Conservation (phyloP, 2,329 filamentous ascomycete genomes). For the Zasmidium citrigriseum region DNA sequence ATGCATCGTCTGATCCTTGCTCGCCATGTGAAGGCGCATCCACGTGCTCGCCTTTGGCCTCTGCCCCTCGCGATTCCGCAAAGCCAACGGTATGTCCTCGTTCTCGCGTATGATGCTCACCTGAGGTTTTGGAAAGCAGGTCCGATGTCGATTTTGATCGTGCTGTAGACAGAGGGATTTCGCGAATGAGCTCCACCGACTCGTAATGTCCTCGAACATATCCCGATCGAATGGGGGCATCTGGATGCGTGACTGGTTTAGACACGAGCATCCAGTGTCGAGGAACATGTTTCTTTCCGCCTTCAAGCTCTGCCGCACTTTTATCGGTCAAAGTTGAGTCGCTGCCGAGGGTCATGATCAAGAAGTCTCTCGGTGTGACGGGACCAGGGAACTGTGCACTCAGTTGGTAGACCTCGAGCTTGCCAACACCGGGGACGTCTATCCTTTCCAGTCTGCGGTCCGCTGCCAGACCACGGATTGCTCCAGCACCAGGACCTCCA, state of each 20-base stretch:
- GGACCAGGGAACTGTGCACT: slow-evolving; percentile 90
- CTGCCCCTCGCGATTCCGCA: slow-evolving; percentile 40
- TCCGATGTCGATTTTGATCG: slow-evolving; percentile 37
- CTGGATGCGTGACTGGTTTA: slow-evolving; percentile 76
- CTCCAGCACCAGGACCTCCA: slow-evolving; percentile 69
- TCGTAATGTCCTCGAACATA: slow-evolving; percentile 87
- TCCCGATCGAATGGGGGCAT: slow-evolving; percentile 68
- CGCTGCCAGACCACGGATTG: slow-evolving; percentile 81
- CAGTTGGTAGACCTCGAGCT: slow-evolving; percentile 76
- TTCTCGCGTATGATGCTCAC: slow-evolving; percentile 16
- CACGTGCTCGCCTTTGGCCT: slow-evolving; percentile 39
- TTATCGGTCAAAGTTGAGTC: slow-evolving; percentile 52
- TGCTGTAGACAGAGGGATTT: slow-evolving; percentile 62
- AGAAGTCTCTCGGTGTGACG: slow-evolving; percentile 83
- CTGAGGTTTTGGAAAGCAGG: slow-evolving; percentile 20
- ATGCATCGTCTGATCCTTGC: slow-evolving; percentile 12
- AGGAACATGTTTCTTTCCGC: slow-evolving; percentile 45
- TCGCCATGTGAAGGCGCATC: slow-evolving; percentile 26
- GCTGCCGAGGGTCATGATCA: slow-evolving; percentile 74
- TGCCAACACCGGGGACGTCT: slow-evolving; percentile 60
- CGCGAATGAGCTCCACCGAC: slow-evolving; percentile 86
- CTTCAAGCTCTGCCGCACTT: slow-evolving; percentile 36
- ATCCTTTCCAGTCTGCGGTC: slow-evolving; percentile 71
- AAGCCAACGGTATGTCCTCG: slow-evolving; percentile 46
- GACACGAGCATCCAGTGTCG: slow-evolving; percentile 85